Base-by-base conservation (phyloP, 306 rosid species). In the Castanea sativa region DNA sequence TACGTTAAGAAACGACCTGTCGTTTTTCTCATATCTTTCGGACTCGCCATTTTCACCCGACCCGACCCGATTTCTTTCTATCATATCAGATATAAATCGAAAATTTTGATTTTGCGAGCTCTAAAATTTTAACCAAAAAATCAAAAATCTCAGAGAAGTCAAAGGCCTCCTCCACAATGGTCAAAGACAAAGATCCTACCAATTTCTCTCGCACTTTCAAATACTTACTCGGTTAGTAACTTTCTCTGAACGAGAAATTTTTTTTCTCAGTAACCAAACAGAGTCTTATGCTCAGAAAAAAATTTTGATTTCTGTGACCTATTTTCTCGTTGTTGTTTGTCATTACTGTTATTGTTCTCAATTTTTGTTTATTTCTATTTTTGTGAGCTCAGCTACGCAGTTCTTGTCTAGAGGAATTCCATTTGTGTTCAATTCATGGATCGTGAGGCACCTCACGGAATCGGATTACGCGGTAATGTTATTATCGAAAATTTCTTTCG, bases 381-480 rank as follows among this genome's bases (percentile, higher is more conserved):
- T 73, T 29, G 73, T 30, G 82, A 71, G 52, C 78, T 73, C 86
- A 95, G 99, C 99, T 84, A 95, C 98, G 21, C 99, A 92, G 79
- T 80, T 95, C 86, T 86, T 93, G 86, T 95, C 99, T 29, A 89
- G 99, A 76, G 99, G 99, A 65, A 92, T 95, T 49, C 98, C 97
- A 43, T 95, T 95, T 76, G 80, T 92, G 78, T 93, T 95, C 91
- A 95, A 92, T 85, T 89, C 94, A 41, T 93, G 97, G 97, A 91
- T 95, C 75, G 91, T 92, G 68, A 87, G 99, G 89, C 94, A 92
- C 83, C 97, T 95, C 41, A 90, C 92, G 21, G 85, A 83, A 75
- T 94, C 91, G 80, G 98, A 95, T 81, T 95, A 92, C 56, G 98
- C 99, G 87, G 99, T 94, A 86, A 80, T 6, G 21, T 53, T 51